Base-by-base conservation (phyloP, 202 grass and related monocot genomes). In the Saccharum hybrid region DNA sequence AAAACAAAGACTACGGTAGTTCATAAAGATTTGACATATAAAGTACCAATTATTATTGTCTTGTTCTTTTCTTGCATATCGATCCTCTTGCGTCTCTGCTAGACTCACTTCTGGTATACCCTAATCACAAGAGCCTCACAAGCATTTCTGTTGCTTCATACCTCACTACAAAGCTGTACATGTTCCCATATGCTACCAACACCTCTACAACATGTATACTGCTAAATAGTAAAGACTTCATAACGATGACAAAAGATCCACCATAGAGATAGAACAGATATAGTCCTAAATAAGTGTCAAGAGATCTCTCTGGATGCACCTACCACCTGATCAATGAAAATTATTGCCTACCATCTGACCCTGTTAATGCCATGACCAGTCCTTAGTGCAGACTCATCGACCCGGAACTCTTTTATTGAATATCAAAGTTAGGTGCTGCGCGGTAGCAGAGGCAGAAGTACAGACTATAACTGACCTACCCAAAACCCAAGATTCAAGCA, bases 401-500 rank as follows among this genome's bases (percentile, higher is more conserved):
- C 51, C 0, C 37, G 52, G 77, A 62, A 66, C 40, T 28, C 30
- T 26, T 67, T 22, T 52, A 79, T 75, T 68, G 62, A 37, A 75
- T 2, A 82, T 68, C 66, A 68, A 38, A 73, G 49, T 63, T 73
- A 82, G 22, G 22, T 74, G 45, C 19, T 71, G 75, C n/a, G n/a
- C 36, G 7, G 18, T 68, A 37, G 16, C 2, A 4, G 22, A 83
- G 52, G 38, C 26, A 46, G 26, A 72, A 13, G 79, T 79, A 86
- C 48, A 78, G 23, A 62, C 5, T 22, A 60, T 63, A 71, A 78
- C 33, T 62, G 8, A 72, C 48, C 15, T 43, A 68, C 22, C 13
- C 52, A 78, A 59, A 86, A 57, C 34, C 26, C 61, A 64, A 79
- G 12, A 74, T 79, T 75, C 13, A 90, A 61, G 62, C 49, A 45